phyloP scores from a whole-genome alignment of 1,284 basidiomycete species.

The Cutaneotrichosporon curvatum region DNA sequence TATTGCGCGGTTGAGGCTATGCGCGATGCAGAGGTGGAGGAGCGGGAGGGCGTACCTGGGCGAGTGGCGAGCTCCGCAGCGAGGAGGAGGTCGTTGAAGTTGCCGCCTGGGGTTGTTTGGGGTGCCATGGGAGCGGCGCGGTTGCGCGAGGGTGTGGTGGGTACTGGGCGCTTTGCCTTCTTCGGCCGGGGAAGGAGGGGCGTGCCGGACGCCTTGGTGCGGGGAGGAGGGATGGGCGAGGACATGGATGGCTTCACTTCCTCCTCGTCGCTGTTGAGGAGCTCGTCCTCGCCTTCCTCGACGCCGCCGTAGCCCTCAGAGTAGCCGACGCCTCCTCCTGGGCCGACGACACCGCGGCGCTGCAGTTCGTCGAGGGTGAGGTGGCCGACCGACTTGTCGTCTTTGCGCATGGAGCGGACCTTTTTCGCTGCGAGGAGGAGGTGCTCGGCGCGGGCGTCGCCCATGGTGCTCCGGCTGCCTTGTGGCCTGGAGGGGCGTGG shows the following conservation, averaged over 20 bases:
- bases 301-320: conserved; percentile 39
- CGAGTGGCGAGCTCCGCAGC: conserved; percentile 42
- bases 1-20: background rate
- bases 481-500: background rate
- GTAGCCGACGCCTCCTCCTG: conserved; percentile 39
- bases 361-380: conserved; percentile 37
- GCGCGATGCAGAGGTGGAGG: no score
- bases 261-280: conserved; percentile 9
- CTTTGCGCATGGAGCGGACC: conserved; percentile 32
- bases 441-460: conserved; percentile 44
- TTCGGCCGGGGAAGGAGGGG: conserved; percentile 30
- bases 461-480: conserved; percentile 25
- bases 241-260: conserved; percentile 7
- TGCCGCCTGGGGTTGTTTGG: conserved; percentile 39
- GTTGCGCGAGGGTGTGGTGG: conserved; percentile 27
- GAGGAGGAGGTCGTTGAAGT: conserved; percentile 39
- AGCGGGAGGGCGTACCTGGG: conserved; percentile 30
- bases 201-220: conserved; percentile 8
- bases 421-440: conserved; percentile 41
- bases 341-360: conserved; percentile 35
- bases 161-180: conserved; percentile 23
- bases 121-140: conserved; percentile 17
- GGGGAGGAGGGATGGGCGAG: background rate
- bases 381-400: conserved; percentile 26
- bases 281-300: conserved; percentile 18